Conservation (phyloP, 768 basidiomycete species). For the Pleurotus tuoliensis region DNA sequence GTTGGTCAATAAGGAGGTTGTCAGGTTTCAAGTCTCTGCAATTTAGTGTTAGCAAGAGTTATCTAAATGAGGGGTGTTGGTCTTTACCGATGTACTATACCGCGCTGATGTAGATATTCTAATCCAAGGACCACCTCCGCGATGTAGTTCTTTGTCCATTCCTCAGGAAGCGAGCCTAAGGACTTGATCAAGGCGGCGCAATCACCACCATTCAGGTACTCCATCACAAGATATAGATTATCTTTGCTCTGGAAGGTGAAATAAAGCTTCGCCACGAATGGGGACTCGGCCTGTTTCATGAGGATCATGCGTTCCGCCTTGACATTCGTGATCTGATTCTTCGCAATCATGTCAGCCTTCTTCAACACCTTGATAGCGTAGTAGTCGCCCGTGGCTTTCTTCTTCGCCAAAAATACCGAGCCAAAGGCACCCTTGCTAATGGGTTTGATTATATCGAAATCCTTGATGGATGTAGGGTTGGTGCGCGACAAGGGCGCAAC, state of each 20-base stretch:
- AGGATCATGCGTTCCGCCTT: slow-evolving; percentile 99
- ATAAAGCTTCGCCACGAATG: slow-evolving; percentile 95
- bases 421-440: slow-evolving; percentile 99
- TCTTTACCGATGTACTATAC: slow-evolving; percentile 92
- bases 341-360: slow-evolving; percentile 99
- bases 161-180: slow-evolving; percentile 88
- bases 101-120: slow-evolving; percentile 93
- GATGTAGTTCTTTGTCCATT: slow-evolving; percentile 95
- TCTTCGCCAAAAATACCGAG: slow-evolving; percentile 96
- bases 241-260: slow-evolving; percentile 99
- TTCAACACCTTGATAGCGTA: slow-evolving; percentile 99
- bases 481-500: slow-evolving; percentile 74
- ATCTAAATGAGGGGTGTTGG: neutral
- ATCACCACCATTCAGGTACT: slow-evolving; percentile 97
- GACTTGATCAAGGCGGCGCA: slow-evolving; percentile 97
- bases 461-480: slow-evolving; percentile 90
- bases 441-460: slow-evolving; percentile 99
- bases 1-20: slow-evolving; percentile 93
- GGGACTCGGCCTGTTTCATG: slow-evolving; percentile 98
- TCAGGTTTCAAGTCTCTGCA: slow-evolving; percentile 94
- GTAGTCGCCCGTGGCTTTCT: slow-evolving; percentile 97
- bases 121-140: slow-evolving; percentile 94
- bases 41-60: slow-evolving; percentile 9
- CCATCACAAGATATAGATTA: slow-evolving; percentile 98
- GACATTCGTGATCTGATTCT: slow-evolving; percentile 99